Base-by-base conservation (phyloP, 1,284 basidiomycete species). In the Heterobasidion annosum region DNA sequence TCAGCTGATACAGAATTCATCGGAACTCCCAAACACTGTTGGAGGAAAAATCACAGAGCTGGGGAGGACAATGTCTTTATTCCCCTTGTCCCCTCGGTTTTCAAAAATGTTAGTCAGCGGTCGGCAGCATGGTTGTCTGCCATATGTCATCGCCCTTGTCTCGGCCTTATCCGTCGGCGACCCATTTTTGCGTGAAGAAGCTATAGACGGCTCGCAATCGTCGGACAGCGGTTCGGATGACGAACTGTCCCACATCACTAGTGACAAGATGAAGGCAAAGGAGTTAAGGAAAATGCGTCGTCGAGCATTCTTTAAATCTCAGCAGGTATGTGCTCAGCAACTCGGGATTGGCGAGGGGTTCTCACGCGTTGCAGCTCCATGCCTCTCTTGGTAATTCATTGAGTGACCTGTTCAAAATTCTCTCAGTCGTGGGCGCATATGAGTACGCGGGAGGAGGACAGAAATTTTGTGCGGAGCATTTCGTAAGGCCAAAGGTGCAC, bases 361-460 rank as follows among this genome's bases (percentile, higher is more conserved):
- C 55, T 56, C 44, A 51, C 44, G 51, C 58, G 48, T 46, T 50
- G 18, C 64, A 93, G 86, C 73, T 75, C 19, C 93, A 97, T 68
- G 76, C 86, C 12, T 83, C 85, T 2, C 75, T 98, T 25, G 97
- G 96, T 9, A 81, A 81, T 54, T 86, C 81, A n/a, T 76, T 81
- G 2, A 98, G 94, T 65, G 97, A 99, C 66, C 71, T 93, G 46
- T 92, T 98, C 71, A 87, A 89, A 61, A 72, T 90, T 50, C 76
- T 99, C 12, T 93, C 93, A 8, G 93, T 94, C 10, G 87, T 98
- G 6, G 97, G 97, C 0, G 97, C 97, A 9, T 99, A 96, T 69
- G 95, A 98, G 66, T 96, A 89, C 68, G 87, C 89, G 25, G 88
- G 90, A 2, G 88, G 88, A 18, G 84, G 84, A 0, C 76, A 79